These are phyloP conservation scores for Erodium trifolium DNA, from an alignment of 441 rosid genomes.

Conservation along the genomic window DNA sequence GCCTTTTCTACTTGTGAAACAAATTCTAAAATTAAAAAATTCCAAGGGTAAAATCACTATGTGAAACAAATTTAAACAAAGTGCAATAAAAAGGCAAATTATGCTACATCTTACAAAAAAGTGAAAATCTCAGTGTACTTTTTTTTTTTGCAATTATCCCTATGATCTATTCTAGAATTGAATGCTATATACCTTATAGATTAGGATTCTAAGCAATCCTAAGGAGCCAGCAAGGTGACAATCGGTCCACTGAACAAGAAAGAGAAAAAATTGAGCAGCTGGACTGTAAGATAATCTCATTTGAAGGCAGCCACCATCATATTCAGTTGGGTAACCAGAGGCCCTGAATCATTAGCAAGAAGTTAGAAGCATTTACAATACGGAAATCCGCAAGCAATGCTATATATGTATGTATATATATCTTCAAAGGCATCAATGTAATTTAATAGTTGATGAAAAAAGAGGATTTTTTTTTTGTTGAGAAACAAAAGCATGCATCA, in stretches of 20 bases:
- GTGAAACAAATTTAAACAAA: no score
- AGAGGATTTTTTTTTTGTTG: neutral
- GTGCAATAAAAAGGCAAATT: no score
- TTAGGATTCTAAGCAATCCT: constrained; percentile 80
- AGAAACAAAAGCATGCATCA: neutral
- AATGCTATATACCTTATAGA: constrained; percentile 50
- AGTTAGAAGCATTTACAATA: neutral
- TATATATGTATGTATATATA: no score
- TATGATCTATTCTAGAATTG: neutral
- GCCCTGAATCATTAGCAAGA: constrained; percentile 42
- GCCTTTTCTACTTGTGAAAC: no score
- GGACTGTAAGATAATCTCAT: constrained; percentile 93
- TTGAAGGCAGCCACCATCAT: constrained; percentile 80
- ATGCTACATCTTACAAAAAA: no score
- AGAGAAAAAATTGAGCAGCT: constrained; percentile 73
- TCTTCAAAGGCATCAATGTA: neutral
- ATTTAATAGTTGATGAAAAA: no score
- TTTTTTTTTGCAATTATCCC: no score
- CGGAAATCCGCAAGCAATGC: neutral
- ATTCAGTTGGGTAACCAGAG: constrained; percentile 69
- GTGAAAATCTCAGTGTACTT: no score
- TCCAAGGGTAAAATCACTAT: no score
- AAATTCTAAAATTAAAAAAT: no score
- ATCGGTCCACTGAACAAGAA: constrained; percentile 93
- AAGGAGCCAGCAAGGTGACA: constrained; percentile 79